These are phyloP conservation scores for Nothophytophthora sp. DNA, from an alignment of 352 stramenopile species.

Conservation along the genomic window DNA sequence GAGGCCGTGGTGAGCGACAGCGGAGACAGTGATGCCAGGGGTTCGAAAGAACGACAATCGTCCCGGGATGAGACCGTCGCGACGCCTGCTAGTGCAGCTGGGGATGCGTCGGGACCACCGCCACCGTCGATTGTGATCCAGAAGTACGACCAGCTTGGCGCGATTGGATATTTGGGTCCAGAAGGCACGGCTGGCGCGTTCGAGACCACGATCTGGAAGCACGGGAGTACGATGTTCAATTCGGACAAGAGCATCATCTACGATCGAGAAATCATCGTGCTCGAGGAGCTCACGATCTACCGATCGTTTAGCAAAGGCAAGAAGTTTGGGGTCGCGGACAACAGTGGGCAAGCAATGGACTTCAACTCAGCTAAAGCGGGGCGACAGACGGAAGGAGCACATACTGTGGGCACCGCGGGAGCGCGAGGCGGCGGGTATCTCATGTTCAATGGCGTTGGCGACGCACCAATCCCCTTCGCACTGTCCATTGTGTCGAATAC, in stretches of 20 bases:
- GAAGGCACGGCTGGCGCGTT: constrained; percentile 74
- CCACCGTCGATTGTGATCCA: constrained; percentile 42
- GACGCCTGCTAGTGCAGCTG: constrained; percentile 5
- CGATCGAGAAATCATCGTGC: constrained; percentile 73
- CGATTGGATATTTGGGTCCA: constrained; percentile 77
- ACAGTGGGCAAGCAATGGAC: constrained; percentile 40
- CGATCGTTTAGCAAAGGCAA: constrained; percentile 72
- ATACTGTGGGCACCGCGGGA: constrained; percentile 40
- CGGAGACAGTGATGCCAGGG: constrained; percentile 8
- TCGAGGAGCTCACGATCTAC: constrained; percentile 86
- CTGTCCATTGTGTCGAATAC: constrained; percentile 58
- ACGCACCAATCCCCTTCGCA: constrained; percentile 78
- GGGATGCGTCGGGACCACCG: constrained; percentile 7
- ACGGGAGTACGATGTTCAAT: constrained; percentile 83
- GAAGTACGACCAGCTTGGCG: constrained; percentile 84
- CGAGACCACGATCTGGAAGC: constrained; percentile 86
- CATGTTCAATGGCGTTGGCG: constrained; percentile 87
- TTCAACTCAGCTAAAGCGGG: constrained; percentile 41
- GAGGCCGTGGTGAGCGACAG: constrained; percentile 44
- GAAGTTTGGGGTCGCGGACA: constrained; percentile 25
- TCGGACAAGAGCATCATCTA: constrained; percentile 77
- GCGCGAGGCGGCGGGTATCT: constrained; percentile 75
- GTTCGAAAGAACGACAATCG: constrained; percentile 14
- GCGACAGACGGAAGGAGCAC: constrained; percentile 34
- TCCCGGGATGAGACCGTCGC: constrained; percentile 15